Percentiles rank a stretch among this genome's conserved stretches.
Conservation (phyloP, 179 eudicot genomes). For the Beta corolliflora region DNA sequence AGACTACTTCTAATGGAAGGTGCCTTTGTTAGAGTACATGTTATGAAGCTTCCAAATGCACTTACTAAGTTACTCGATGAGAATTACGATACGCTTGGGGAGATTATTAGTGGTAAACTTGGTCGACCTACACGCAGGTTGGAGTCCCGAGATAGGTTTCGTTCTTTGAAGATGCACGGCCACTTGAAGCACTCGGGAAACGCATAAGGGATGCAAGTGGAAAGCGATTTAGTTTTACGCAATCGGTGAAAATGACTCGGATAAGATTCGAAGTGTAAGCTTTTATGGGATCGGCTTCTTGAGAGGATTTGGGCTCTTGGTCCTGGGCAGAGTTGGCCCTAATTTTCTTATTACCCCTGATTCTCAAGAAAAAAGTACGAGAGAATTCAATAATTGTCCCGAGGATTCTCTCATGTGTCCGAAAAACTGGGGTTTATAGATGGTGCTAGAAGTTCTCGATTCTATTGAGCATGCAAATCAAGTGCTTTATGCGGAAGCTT, state of each 20-base stretch:
- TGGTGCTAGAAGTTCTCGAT: slow-evolving; percentile 20
- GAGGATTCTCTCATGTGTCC: slow-evolving; percentile 70
- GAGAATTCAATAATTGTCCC: slow-evolving; percentile 52
- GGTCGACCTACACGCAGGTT: slow-evolving; percentile 56
- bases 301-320: slow-evolving; percentile 92
- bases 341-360: slow-evolving; percentile 72
- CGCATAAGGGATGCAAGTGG: slow-evolving; percentile 68
- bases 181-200: slow-evolving; percentile 70
- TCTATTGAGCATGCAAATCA: slow-evolving; percentile 30
- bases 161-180: slow-evolving; percentile 59
- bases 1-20: slow-evolving; percentile 82
- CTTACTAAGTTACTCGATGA: slow-evolving; percentile 83
- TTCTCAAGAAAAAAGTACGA: slow-evolving; percentile 22
- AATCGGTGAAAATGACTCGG: slow-evolving; percentile 50
- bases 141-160: slow-evolving; percentile 55
- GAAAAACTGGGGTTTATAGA: slow-evolving; percentile 65
- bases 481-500: slow-evolving; percentile 56
- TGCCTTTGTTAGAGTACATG: slow-evolving; percentile 74
- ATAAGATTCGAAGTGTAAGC: slow-evolving; percentile 51
- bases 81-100: slow-evolving; percentile 63
- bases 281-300: slow-evolving; percentile 57
- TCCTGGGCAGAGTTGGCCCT: slow-evolving; percentile 89
- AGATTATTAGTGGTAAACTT: slow-evolving; percentile 70
- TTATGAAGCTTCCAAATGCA: slow-evolving; percentile 77
- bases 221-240: slow-evolving; percentile 55